Base-by-base conservation (phyloP, 345 rosid species). In the Reutealis trisperma region DNA sequence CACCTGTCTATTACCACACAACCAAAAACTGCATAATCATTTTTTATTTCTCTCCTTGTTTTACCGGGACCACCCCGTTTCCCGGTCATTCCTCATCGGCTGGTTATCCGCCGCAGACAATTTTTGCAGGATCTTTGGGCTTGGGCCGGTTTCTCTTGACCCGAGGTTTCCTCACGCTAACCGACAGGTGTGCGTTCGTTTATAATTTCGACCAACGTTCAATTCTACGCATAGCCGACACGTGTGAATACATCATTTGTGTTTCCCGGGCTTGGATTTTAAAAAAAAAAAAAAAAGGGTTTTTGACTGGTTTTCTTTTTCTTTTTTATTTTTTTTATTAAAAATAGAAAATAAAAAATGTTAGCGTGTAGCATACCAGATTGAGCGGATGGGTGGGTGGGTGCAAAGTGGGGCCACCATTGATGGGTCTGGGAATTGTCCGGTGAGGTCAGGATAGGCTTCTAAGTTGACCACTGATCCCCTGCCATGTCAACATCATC, bases 101-200 rank as follows among this genome's bases (percentile, higher is more conserved):
- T 19, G 62, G 58, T 6, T 6, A 41, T 27, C n/a, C 51, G 79
- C 66, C 62, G 77, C 62, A 32, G 82, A 77, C 83, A 37, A 41
- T 4, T 51, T 13, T 10, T 15, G 82, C 85, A 77, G 77, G 81
- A 78, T 85, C 65, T 52, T 37, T 24, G 73, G 70, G 59, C 41
- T 37, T 37, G 41, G 41, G 6, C 77, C 75, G 71, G 73, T 64
- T 44, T 51, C 44, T 57, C 76, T 80, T 77, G 77, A 72, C 58
- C 75, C 79, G 80, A 75, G 82, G 51, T 9, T 47, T 12, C 11
- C 71, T 78, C 80, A 81, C 78, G 79, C 81, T 44, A 51, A 83
- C 82, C 75, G 83, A 83, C 86, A 81, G 82, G 79, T 79, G 85
- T 77, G 34, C 44, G 34, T 71, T 54, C 72, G 75, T 75, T 71